These are phyloP conservation scores for Cornus controversa DNA, from an alignment of 148 eudicot genomes.

Conservation along the genomic window DNA sequence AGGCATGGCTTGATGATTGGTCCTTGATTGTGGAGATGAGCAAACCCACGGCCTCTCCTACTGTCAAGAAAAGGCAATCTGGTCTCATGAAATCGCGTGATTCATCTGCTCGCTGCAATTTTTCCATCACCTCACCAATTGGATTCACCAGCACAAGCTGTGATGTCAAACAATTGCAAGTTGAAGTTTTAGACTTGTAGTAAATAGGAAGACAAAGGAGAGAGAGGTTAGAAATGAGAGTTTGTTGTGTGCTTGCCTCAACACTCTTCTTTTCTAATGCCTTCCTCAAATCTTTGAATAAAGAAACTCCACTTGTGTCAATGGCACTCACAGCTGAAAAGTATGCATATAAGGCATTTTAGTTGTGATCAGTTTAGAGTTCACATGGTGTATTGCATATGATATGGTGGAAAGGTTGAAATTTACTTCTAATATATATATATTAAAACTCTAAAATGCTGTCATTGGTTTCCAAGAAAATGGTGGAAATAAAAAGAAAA, in stretches of 20 bases:
- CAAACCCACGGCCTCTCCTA: conserved; percentile 45
- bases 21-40: conserved; percentile 27
- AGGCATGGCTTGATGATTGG: conserved; percentile 9
- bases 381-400: background rate
- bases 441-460: no score
- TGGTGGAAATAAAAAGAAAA: background rate
- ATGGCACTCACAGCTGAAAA: conserved; percentile 57
- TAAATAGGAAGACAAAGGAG: background rate
- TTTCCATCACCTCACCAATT: conserved; percentile 50
- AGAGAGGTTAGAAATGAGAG: background rate
- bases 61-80: conserved; percentile 44
- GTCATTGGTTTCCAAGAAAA: no score
- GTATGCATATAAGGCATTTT: background rate
- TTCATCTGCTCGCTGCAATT: conserved; percentile 36
- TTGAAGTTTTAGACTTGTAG: background rate
- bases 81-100: conserved; percentile 25
- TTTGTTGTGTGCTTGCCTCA: conserved; percentile 35
- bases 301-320: conserved; percentile 53
- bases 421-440: no score
- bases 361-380: background rate
- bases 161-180: background rate
- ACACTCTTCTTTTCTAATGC: conserved; percentile 36
- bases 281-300: conserved; percentile 46
- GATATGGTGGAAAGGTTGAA: background rate
- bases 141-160: conserved; percentile 63